Evolutionary conservation across 2,329 filamentous ascomycete species (phyloP).

Genomic region (Dothistroma pini): DNA sequence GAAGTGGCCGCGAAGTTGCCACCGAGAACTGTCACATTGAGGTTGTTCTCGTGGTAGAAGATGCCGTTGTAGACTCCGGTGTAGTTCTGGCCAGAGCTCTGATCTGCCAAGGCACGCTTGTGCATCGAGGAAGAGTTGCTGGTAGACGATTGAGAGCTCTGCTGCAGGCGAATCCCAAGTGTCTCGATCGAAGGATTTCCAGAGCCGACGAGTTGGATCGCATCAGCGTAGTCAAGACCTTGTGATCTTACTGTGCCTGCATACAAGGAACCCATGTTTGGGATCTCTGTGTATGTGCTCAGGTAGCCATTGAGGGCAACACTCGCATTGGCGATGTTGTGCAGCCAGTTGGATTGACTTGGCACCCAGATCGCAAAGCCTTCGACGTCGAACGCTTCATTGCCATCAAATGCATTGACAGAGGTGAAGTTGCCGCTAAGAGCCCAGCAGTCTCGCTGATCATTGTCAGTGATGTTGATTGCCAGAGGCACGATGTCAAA

Average conservation of each 20-base stretch:
- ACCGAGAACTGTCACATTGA: slow-evolving; percentile 82
- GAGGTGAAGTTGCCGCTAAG: slow-evolving; percentile 76
- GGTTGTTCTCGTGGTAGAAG: slow-evolving; percentile 66
- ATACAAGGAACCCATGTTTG: slow-evolving; percentile 62
- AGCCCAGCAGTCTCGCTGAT: slow-evolving; percentile 69
- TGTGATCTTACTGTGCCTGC: slow-evolving; percentile 80
- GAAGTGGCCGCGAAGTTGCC: slow-evolving; percentile 76
- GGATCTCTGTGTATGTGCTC: slow-evolving; percentile 64
- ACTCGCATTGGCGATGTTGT: slow-evolving; percentile 63
- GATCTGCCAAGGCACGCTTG: slow-evolving; percentile 40
- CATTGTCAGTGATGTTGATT: slow-evolving; percentile 69
- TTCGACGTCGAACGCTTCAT: slow-evolving; percentile 57
- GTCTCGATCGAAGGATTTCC: slow-evolving; percentile 41
- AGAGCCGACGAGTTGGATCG: slow-evolving; percentile 58
- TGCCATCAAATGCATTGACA: slow-evolving; percentile 64
- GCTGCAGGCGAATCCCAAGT: slow-evolving; percentile 54
- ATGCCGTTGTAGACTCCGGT: slow-evolving; percentile 72
- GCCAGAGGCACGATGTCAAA: slow-evolving; percentile 69
- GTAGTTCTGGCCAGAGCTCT: slow-evolving; percentile 42
- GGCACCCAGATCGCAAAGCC: slow-evolving; percentile 93
- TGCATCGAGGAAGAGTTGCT: slow-evolving; percentile 25
- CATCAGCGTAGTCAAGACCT: slow-evolving; percentile 68
- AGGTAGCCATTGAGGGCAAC: slow-evolving; percentile 70
- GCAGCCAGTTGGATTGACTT: slow-evolving; percentile 79
- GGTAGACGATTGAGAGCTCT: slow-evolving; percentile 27